phyloP scores from a whole-genome alignment of 2,329 filamentous ascomycete genomes.

The Dactylellina sp. region DNA sequence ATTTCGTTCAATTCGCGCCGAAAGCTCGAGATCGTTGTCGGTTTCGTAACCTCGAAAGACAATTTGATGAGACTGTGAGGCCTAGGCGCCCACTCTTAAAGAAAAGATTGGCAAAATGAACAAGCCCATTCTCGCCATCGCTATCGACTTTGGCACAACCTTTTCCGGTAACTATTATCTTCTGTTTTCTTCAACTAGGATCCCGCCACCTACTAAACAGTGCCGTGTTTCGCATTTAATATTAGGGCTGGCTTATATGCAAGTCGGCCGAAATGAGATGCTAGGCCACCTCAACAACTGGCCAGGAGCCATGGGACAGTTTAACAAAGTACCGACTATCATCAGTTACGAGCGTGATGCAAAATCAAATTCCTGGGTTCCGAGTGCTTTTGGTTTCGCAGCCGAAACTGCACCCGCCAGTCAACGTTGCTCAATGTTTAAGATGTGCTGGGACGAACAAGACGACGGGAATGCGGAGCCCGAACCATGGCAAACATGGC shows the following conservation, averaged over 20 bases:
- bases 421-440: slow-evolving; percentile 19
- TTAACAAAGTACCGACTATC: slow-evolving; percentile 16
- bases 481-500: slow-evolving; percentile 6
- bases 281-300: slow-evolving; percentile 22
- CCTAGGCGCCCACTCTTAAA: too few relatives aligned
- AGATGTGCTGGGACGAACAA: slow-evolving; percentile 18
- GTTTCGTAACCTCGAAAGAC: too few relatives aligned
- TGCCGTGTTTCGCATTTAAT: not conserved
- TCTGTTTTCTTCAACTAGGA: not conserved
- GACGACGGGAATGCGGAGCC: slow-evolving; percentile 7
- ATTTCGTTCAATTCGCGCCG: too few relatives aligned
- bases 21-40: too few relatives aligned
- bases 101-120: not conserved
- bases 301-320: not conserved
- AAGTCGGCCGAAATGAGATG: slow-evolving; percentile 16
- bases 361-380: not conserved
- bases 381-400: slow-evolving; percentile 16
- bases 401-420: slow-evolving; percentile 13
- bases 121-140: slow-evolving; percentile 1
- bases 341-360: slow-evolving; percentile 13
- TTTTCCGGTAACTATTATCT: slow-evolving; percentile 15
- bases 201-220: not conserved
- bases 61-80: too few relatives aligned
- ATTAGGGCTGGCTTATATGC: slow-evolving; percentile 15
- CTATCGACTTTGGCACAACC: slow-evolving; percentile 20